Base-by-base conservation (phyloP, 1,139 yeast genomes). In the Meyerozyma carpophila region DNA sequence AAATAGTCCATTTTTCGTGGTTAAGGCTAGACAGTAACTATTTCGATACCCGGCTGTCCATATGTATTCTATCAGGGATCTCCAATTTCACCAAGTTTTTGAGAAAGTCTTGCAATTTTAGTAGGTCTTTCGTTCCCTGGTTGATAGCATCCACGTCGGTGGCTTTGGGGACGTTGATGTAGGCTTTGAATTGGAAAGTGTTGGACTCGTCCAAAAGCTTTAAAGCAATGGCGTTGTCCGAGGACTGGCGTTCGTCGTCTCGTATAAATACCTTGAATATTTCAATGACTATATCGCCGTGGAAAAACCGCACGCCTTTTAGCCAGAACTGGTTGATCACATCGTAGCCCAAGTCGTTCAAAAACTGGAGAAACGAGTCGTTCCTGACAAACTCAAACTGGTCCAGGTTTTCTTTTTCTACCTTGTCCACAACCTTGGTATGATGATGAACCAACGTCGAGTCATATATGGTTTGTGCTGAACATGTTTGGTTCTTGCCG, bases 121-220 rank as follows among this genome's bases (percentile, higher is more conserved):
- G 68, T 46, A 90, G 64, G 43, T 82, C 82, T 47, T 78, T 77
- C 3, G 82, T 79, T 1, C 90, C 90, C 43, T 73, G 75, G 46
- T 79, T 80, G 11, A 86, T 79, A 44, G 77, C 75, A 37, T 87
- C 94, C 39, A 90, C 74, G 59, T 88, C 96, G 2, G 94, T 86
- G 13, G 87, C 70, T 46, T 78, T 78, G 16, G 81, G 80, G 7
- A 88, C 82, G 52, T 87, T 84, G 20, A 85, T 79, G 53, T 74
- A 84, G 7, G 84, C 81, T 58, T 81, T 82, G 13, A 89, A 69
- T 45, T 84, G 77, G 64, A 81, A 81, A 16, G 76, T 71, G 40
- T 76, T 79, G 21, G 83, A 70, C 41, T 65, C 68, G 54, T 83
- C 89, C 44, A 82, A 60, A 21, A 81, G 61, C 53, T 64, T 67